Base-by-base conservation (phyloP, 73 alveolate species). In the Paramecium octaurelia region DNA sequence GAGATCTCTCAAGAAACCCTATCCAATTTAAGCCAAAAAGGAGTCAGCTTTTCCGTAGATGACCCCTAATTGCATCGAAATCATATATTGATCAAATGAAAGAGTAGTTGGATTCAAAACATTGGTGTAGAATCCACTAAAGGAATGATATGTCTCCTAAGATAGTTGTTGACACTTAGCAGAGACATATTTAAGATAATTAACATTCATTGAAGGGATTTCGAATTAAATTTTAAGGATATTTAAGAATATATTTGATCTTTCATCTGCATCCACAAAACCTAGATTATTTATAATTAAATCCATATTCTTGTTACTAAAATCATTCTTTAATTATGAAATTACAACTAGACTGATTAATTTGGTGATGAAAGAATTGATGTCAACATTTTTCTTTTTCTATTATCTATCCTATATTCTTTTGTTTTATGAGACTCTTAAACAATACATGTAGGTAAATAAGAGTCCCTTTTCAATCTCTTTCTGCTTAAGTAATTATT, bases 401-500 rank as follows among this genome's bases (percentile, higher is more conserved):
- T 80, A 42, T 24, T 23, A 12, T 80, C 75, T 80, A 42, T 80
- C 75, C 16, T 80, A 0, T 24, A 80, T 80, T 48, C 91, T 43
- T 11, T 27, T 80, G 44, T 80, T 80, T 48, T 80, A 18, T 0
- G 91, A 31, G 4, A 80, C 91, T 80, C 91, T 80, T 80, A 80
- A 24, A 44, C 91, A 80, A 31, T 80, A 80, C 36, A 80, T 40
- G 0, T 80, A 80, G 1, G 75, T 24, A 48, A 80, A 80, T 42
- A 48, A 44, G 7, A 24, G 11, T 20, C 31, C 84, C 16, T 11
- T 48, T 48, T 80, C 20, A 2, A 44, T 12, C 21, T 58, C 36
- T 31, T 42, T 9, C 2, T 14, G 12, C 20, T 43, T 46, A n/a
- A 80, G 43, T 46, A 80, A 42, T 44, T 34, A 42, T 23, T 21